These are phyloP conservation scores for Theileria sp. DNA, from an alignment of 169 alveolate genomes.

Conservation along the genomic window DNA sequence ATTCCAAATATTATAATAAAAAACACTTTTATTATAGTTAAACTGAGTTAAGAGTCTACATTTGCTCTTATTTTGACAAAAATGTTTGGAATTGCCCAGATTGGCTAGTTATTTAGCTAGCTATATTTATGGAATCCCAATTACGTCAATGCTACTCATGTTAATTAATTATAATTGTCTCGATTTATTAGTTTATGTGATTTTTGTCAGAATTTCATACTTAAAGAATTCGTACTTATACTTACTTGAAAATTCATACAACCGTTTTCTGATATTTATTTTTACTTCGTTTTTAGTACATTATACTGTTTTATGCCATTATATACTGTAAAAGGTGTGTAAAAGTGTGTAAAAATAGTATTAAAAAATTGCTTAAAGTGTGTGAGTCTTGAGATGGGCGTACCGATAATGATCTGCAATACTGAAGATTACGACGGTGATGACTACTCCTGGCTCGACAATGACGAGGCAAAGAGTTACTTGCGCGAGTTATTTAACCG, in stretches of 20 bases:
- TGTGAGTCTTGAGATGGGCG: conserved; percentile 7
- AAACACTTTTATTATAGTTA: no score
- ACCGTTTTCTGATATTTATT: background rate
- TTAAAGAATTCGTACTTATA: conserved; percentile 2
- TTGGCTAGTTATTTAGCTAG: background rate
- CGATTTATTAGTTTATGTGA: background rate
- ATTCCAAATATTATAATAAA: background rate
- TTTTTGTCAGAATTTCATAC: conserved; percentile 8
- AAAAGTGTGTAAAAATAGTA: background rate
- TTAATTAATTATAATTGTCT: background rate
- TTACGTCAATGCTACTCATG: background rate
- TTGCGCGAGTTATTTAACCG: conserved; percentile 7
- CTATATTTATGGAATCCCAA: background rate
- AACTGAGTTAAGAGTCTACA: background rate
- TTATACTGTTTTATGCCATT: background rate
- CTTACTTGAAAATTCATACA: conserved; percentile 7
- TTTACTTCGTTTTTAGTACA: background rate
- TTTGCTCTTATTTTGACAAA: background rate
- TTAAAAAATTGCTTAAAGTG: background rate
- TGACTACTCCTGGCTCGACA: conserved; percentile 12
- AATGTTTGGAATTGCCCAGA: background rate
- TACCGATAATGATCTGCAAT: background rate
- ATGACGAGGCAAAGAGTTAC: conserved; percentile 12
- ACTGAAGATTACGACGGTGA: background rate
- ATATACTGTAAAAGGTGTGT: background rate